Conservation (phyloP, 2,329 filamentous ascomycete genomes). For the Ophiocordyceps sinensis region DNA sequence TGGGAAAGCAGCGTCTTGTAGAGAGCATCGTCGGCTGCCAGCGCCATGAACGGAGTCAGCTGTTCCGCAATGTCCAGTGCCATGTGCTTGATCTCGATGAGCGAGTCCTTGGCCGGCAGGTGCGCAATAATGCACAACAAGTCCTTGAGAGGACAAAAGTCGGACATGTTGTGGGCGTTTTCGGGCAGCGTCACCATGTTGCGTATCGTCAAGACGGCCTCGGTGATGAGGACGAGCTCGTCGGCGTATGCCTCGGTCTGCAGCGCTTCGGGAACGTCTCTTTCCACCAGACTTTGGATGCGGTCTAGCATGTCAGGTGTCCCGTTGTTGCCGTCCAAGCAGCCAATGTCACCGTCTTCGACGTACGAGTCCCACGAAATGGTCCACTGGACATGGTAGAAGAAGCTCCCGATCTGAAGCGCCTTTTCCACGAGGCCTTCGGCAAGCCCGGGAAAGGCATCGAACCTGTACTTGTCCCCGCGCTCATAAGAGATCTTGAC, state of each 20-base stretch:
- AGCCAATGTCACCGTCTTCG: constrained; percentile 38
- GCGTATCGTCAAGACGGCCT: constrained; percentile 74
- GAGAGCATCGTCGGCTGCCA: constrained; percentile 61
- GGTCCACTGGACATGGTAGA: constrained; percentile 71
- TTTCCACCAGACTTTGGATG: constrained; percentile 48
- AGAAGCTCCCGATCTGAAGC: constrained; percentile 61
- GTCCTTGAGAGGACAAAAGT: constrained; percentile 63
- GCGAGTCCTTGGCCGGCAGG: constrained; percentile 54
- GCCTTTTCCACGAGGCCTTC: constrained; percentile 80
- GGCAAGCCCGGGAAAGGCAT: constrained; percentile 75
- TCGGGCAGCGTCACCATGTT: constrained; percentile 94
- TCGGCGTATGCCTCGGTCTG: constrained; percentile 58
- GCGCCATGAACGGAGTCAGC: constrained; percentile 64
- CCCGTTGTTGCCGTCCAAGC: constrained; percentile 31
- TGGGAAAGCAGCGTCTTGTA: constrained; percentile 59
- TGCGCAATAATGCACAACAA: constrained; percentile 70
- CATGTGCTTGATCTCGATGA: constrained; percentile 80
- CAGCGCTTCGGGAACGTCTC: constrained; percentile 51
- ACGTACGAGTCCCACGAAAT: constrained; percentile 47
- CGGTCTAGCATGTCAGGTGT: constrained; percentile 46
- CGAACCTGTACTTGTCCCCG: constrained; percentile 91
- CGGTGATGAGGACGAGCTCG: constrained; percentile 61
- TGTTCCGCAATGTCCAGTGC: constrained; percentile 86
- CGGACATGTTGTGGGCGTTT: constrained; percentile 70
- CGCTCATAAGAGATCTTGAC: constrained; percentile 93